Evolutionary conservation across 257 asterid species (phyloP).

Genomic region (Solanum sitiens): DNA sequence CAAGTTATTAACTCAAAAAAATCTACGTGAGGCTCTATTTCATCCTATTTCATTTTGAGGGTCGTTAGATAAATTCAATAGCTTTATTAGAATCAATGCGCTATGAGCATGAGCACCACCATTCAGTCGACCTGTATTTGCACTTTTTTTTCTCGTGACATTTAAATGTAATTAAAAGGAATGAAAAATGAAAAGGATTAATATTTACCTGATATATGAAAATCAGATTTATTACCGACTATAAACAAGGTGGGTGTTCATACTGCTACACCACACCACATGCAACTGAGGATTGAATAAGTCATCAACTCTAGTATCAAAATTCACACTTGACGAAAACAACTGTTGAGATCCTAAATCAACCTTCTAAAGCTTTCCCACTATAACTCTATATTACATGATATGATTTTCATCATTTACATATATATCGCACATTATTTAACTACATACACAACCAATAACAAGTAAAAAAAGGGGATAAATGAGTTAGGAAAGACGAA

Average conservation of each 20-base stretch:
- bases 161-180: background rate
- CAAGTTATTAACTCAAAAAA: no score
- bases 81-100: conserved; percentile 19
- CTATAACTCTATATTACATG: no score
- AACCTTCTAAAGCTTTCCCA: conserved; percentile 49
- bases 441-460: no score
- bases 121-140: conserved; percentile 17
- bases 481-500: no score
- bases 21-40: no score
- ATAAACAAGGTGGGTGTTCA: conserved; percentile 50
- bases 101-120: background rate
- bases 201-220: conserved; percentile 19
- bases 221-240: conserved; percentile 46
- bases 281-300: conserved; percentile 40
- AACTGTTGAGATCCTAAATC: conserved; percentile 38
- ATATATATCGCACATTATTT: no score
- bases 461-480: no score
- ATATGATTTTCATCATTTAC: no score
- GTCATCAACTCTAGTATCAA: conserved; percentile 19
- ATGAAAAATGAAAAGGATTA: background rate
- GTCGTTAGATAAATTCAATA: conserved; percentile 2
- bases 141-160: no score
- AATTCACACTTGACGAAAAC: conserved; percentile 33
- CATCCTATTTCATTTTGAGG: no score
- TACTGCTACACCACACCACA: conserved; percentile 46